Evolutionary conservation across 495 filamentous ascomycete genomes (phyloP).

Genomic region (Penicillium waksmanii): DNA sequence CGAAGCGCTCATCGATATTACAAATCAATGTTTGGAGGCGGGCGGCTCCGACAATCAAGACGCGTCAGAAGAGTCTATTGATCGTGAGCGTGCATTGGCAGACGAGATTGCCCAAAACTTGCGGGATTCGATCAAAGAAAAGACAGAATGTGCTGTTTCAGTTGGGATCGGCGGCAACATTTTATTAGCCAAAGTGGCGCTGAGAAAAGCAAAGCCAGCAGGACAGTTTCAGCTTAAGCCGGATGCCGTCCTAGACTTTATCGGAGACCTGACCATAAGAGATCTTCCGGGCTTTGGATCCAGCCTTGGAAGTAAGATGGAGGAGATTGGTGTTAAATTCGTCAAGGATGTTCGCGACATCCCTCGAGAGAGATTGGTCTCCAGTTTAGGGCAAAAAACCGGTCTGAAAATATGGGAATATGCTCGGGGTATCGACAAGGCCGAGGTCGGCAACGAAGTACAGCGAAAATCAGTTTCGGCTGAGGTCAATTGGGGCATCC

Average conservation of each 20-base stretch:
- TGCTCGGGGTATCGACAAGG: conserved; percentile 81
- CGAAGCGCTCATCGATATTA: conserved; percentile 85
- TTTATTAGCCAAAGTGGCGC: conserved; percentile 83
- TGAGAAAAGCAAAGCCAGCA: conserved; percentile 91
- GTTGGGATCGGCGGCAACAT: conserved; percentile 95
- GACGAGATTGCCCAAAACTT: conserved; percentile 71
- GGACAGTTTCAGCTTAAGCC: conserved; percentile 87
- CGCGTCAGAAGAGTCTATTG: conserved; percentile 70
- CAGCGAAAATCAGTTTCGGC: conserved; percentile 89
- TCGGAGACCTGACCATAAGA: conserved; percentile 74
- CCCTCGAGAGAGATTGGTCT: conserved; percentile 72
- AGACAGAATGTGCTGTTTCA: conserved; percentile 84
- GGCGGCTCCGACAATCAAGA: conserved; percentile 71
- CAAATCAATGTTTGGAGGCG: conserved; percentile 63
- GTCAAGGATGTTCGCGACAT: conserved; percentile 81
- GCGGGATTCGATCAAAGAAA: conserved; percentile 67
- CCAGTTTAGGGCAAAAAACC: conserved; percentile 83
- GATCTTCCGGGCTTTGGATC: conserved; percentile 87
- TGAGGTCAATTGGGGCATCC: conserved; percentile 97
- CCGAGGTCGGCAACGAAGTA: conserved; percentile 82
- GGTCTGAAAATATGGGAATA: conserved; percentile 92
- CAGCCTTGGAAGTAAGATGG: conserved; percentile 80
- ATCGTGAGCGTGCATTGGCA: conserved; percentile 80
- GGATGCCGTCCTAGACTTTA: conserved; percentile 73
- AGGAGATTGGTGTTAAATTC: conserved; percentile 80